Conservation (phyloP, 2,329 filamentous ascomycete genomes). For the Alternaria angustiovoidea region DNA sequence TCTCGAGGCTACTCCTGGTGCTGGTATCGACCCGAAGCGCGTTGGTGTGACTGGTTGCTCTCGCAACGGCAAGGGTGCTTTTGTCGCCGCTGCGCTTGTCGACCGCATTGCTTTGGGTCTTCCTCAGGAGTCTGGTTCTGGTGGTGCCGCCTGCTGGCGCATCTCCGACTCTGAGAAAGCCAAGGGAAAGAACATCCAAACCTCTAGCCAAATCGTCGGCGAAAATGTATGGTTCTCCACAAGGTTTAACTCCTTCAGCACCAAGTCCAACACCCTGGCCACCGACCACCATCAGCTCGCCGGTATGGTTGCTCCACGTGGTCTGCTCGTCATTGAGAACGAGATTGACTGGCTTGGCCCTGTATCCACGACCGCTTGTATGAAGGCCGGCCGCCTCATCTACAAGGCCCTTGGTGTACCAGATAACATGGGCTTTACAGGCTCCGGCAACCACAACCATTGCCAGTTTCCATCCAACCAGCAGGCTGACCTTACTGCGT, state of each 20-base stretch:
- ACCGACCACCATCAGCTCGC: slow-evolving; percentile 68
- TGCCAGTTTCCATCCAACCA: slow-evolving; percentile 65
- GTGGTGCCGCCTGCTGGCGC: slow-evolving; percentile 69
- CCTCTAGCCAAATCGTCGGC: slow-evolving; percentile 64
- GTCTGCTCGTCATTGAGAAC: slow-evolving; percentile 65
- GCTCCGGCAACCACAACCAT: slow-evolving; percentile 63
- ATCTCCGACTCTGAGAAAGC: slow-evolving; percentile 55
- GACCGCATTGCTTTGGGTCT: slow-evolving; percentile 67
- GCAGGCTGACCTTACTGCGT: slow-evolving; percentile 61
- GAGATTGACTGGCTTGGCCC: slow-evolving; percentile 67
- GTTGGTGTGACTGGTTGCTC: slow-evolving; percentile 69
- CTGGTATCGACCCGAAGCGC: slow-evolving; percentile 54
- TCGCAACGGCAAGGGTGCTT: slow-evolving; percentile 70
- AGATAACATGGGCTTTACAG: slow-evolving; percentile 66
- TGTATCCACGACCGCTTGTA: slow-evolving; percentile 65
- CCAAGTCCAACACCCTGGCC: slow-evolving; percentile 57
- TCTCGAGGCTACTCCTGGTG: slow-evolving; percentile 59
- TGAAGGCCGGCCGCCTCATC: slow-evolving; percentile 63
- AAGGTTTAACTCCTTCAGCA: slow-evolving; percentile 62
- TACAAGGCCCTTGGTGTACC: slow-evolving; percentile 63
- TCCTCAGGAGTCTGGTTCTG: slow-evolving; percentile 69
- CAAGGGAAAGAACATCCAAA: slow-evolving; percentile 67
- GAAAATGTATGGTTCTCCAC: slow-evolving; percentile 72
- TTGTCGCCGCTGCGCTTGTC: slow-evolving; percentile 68
- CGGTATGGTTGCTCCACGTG: slow-evolving; percentile 64